These are phyloP conservation scores for Paramecium octaurelia DNA, from an alignment of 73 alveolate species.

Conservation along the genomic window DNA sequence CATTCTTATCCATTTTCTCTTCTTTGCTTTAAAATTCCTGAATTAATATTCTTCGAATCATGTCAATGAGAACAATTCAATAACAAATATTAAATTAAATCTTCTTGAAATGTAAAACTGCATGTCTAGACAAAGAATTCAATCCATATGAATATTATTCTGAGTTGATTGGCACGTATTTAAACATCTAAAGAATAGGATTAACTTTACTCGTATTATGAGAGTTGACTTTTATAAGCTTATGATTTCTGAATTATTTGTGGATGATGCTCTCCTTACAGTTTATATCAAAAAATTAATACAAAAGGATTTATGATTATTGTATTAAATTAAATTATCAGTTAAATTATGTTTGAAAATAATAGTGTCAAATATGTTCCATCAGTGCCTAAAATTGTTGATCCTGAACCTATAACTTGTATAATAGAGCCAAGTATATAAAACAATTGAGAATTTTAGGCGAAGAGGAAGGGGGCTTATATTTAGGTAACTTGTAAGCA, in stretches of 20 bases:
- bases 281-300: neutral
- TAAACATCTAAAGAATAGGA: too few species aligned
- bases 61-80: neutral
- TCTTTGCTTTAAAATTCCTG: neutral
- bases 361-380: conserved; percentile 21
- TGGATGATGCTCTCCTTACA: neutral
- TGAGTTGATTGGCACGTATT: neutral
- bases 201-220: too few species aligned
- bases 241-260: neutral
- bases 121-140: neutral
- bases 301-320: neutral
- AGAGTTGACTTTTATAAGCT: neutral
- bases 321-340: neutral
- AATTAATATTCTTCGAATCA: neutral
- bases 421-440: conserved; percentile 53
- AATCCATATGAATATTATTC: neutral
- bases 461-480: conserved; percentile 57
- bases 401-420: conserved; percentile 61
- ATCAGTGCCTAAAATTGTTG: conserved; percentile 61
- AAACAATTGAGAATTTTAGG: neutral
- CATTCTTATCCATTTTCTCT: neutral
- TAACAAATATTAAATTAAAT: neutral
- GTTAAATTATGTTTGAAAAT: conserved; percentile 17
- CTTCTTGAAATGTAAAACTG: neutral
- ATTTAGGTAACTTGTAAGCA: conserved; percentile 53